A percentile compares a stretch with the other conserved stretches of the same genome.
phyloP scores from a whole-genome alignment of 352 stramenopile genomes.

The Globisporangium okanoganense region DNA sequence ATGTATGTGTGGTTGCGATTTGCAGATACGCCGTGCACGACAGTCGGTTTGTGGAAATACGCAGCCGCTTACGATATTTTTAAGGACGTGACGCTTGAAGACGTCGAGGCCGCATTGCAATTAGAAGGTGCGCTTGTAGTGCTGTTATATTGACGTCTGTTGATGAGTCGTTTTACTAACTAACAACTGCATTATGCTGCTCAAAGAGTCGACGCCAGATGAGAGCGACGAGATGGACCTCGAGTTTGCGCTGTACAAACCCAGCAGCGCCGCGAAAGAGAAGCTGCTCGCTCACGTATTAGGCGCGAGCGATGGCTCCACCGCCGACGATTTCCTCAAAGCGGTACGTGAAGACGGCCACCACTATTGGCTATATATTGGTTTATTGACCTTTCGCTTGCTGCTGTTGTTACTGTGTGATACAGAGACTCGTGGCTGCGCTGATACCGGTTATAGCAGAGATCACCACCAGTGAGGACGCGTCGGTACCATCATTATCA shows the following conservation, averaged over 20 bases:
- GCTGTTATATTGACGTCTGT: not conserved
- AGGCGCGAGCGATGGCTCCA: conserved; percentile 7
- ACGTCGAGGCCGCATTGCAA: conserved; percentile 52
- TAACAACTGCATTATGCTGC: not conserved
- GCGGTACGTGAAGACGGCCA: conserved; percentile 31
- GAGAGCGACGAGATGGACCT: not conserved
- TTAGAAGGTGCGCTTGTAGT: conserved; percentile 39
- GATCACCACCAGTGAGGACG: not conserved
- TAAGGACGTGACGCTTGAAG: conserved; percentile 47
- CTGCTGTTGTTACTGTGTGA: not conserved
- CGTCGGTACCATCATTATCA: not conserved
- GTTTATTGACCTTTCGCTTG: not conserved
- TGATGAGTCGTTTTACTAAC: not conserved
- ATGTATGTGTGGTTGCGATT: not conserved
- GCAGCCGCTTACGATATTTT: conserved; percentile 59
- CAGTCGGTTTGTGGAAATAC: conserved; percentile 66
- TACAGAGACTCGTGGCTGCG: conserved; percentile 16
- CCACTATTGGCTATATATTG: too few relatives aligned
- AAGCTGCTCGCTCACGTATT: conserved; percentile 4
- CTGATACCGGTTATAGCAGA: conserved; percentile 10
- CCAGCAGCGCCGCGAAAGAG: conserved; percentile 2
- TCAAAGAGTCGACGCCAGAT: not conserved
- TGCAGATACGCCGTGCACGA: conserved; percentile 63
- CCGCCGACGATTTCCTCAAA: conserved; percentile 44
- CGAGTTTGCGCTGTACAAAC: conserved; percentile 10